Conservation (phyloP, 768 basidiomycete genomes). For the Psilocybe tampanensis region DNA sequence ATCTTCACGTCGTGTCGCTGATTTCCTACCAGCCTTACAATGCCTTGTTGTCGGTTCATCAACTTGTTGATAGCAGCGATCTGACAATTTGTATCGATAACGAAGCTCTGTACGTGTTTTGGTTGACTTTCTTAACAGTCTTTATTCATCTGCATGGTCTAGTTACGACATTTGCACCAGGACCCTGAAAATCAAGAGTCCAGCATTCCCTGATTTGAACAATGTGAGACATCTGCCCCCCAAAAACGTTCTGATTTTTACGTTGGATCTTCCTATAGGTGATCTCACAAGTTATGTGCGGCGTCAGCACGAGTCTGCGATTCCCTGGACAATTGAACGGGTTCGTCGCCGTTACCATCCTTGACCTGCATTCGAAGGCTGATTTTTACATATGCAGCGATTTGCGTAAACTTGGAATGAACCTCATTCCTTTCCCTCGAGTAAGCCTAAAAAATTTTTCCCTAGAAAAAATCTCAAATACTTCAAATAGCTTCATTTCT, state of each 20-base stretch:
- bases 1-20: slow-evolving; percentile 37
- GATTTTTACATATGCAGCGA: slow-evolving; percentile 48
- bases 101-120: slow-evolving; percentile 69
- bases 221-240: slow-evolving; percentile 41
- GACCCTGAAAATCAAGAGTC: slow-evolving; percentile 65
- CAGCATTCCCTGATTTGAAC: slow-evolving; percentile 71
- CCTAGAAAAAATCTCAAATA: not conserved
- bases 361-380: not conserved
- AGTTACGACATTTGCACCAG: slow-evolving; percentile 76
- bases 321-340: slow-evolving; percentile 96
- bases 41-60: slow-evolving; percentile 80
- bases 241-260: not conserved
- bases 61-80: slow-evolving; percentile 88
- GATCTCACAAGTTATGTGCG: slow-evolving; percentile 91
- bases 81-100: slow-evolving; percentile 86
- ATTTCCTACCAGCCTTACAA: slow-evolving; percentile 79
- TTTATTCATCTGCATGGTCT: not conserved
- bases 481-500: slow-evolving; percentile 82
- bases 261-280: slow-evolving; percentile 40
- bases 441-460: slow-evolving; percentile 39
- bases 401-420: slow-evolving; percentile 88
- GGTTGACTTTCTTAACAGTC: not conserved
- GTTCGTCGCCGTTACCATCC: slow-evolving; percentile 36
- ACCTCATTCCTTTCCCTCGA: slow-evolving; percentile 95
- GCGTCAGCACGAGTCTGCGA: slow-evolving; percentile 87